Base-by-base conservation (phyloP, 768 basidiomycete genomes). In the Sarcodon sp. region DNA sequence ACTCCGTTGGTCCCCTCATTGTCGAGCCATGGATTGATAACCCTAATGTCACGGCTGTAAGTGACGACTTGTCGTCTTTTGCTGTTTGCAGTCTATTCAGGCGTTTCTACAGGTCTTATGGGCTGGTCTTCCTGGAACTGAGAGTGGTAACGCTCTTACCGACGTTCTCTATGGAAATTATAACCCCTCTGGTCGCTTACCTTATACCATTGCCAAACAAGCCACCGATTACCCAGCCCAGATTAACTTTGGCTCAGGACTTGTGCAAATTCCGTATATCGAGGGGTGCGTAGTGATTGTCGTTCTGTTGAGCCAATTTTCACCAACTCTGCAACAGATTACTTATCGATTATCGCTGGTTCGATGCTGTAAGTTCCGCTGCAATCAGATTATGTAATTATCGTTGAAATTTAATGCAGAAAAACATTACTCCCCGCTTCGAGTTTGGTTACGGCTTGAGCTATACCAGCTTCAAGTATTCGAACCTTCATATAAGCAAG, bases 361-460 rank as follows among this genome's bases (percentile, higher is more conserved):
- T 68, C 47, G 68, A 69, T 50, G 52, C 60, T 27, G 60, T 69
- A 43, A 35, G 64, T 54, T 11, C 16, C 21, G 21, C 21, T 27
- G 4, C 21, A 27, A 27, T 27, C 21, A 27, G 21, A 27, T 4
- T 4, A 27, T 13, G 39, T 4, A 15, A 27, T 15, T 27, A 4
- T 41, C n/a, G 27, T 13, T 41, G 13, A 41, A 16, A 9, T 41
- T 11, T 13, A 33, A 43, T 47, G 32, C 33, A 83, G 75, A 66
- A 76, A 62, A 75, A 80, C 52, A 87, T 89, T 53, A 71, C 70
- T 0, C 88, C 88, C 3, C 83, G 85, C 35, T 90, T 79, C 57
- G 87, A 88, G 58, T 97, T 97, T 60, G 92, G 92, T 4, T 93
- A 80, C 59, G 92, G 92, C 0, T 61, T 93, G 57, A 85, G 80